These are phyloP conservation scores for Raddia guianensis DNA, from an alignment of 176 grass and related monocot genomes.

Conservation along the genomic window DNA sequence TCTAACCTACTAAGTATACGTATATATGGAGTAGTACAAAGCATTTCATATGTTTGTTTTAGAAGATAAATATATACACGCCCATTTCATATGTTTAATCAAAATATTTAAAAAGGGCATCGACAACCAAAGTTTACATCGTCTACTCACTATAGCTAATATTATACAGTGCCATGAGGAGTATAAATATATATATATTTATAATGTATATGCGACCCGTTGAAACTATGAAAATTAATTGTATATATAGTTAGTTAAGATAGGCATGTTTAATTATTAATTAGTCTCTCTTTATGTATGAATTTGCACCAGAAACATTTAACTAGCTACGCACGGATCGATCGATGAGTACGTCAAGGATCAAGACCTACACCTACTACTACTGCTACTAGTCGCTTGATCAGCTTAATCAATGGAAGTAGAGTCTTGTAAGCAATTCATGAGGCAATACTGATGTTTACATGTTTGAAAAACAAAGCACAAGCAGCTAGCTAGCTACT, in stretches of 20 bases:
- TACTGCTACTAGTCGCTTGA: not conserved
- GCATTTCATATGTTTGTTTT: too few species aligned
- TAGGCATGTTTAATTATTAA: not conserved
- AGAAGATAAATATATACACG: too few species aligned
- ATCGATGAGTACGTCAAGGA: slow-evolving; percentile 32
- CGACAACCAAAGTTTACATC: too few species aligned
- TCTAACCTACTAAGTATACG: too few species aligned
- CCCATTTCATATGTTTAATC: too few species aligned
- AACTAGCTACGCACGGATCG: not conserved
- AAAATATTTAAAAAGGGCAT: too few species aligned
- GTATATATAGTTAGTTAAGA: not conserved
- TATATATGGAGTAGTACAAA: too few species aligned
- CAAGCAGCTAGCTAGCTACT: not conserved
- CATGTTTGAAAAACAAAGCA: slow-evolving; percentile 38
- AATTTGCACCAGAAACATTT: slow-evolving; percentile 24
- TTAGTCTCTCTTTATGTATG: not conserved
- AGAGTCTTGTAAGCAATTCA: slow-evolving; percentile 50
- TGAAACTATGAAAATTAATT: slow-evolving; percentile 16
- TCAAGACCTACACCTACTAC: slow-evolving; percentile 45
- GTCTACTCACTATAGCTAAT: too few species aligned
- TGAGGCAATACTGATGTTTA: slow-evolving; percentile 53
- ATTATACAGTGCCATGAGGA: not conserved
- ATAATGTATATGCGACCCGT: slow-evolving; percentile 5
- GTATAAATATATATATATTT: too few species aligned
- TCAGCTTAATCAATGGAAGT: slow-evolving; percentile 43